Conservation (phyloP, 2,329 filamentous ascomycete species). For the Beauveria bassiana region DNA sequence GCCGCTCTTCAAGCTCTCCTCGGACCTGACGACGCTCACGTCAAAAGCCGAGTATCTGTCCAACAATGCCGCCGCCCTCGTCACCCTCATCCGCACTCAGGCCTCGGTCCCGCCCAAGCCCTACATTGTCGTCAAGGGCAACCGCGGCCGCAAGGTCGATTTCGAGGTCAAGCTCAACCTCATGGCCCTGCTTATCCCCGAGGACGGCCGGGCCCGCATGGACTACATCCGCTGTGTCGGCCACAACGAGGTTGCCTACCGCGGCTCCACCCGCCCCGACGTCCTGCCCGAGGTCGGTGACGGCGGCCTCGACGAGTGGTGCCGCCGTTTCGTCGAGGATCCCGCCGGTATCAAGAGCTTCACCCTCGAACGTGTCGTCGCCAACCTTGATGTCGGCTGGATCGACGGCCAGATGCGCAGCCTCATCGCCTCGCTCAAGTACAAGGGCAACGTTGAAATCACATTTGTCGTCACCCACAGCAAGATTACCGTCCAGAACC, state of each 20-base stretch:
- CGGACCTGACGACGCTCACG: constrained; percentile 39
- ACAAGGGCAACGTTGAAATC: constrained; percentile 41
- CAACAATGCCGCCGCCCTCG: constrained; percentile 35
- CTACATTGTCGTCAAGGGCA: constrained; percentile 41
- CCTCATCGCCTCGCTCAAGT: constrained; percentile 41
- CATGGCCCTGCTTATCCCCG: constrained; percentile 44
- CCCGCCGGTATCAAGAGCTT: constrained; percentile 39
- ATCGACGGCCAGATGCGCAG: constrained; percentile 46
- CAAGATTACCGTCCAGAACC: constrained; percentile 41
- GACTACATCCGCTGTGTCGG: constrained; percentile 47
- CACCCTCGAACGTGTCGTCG: constrained; percentile 42
- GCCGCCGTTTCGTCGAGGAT: constrained; percentile 39
- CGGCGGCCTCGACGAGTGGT: constrained; percentile 41
- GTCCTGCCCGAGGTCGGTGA: constrained; percentile 36
- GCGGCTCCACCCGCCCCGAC: constrained; percentile 37
- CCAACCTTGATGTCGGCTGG: constrained; percentile 47
- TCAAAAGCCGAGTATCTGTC: constrained; percentile 42
- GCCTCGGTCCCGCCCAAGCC: constrained; percentile 48
- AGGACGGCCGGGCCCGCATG: constrained; percentile 35
- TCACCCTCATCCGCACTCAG: constrained; percentile 38
- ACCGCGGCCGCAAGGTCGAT: constrained; percentile 35
- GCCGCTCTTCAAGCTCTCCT: constrained; percentile 42
- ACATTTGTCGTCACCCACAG: constrained; percentile 43
- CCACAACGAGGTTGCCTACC: constrained; percentile 40
- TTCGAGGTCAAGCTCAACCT: constrained; percentile 49